Evolutionary conservation across 2,329 filamentous ascomycete genomes (phyloP).

Genomic region (Hymenoscyphus fraxineus): DNA sequence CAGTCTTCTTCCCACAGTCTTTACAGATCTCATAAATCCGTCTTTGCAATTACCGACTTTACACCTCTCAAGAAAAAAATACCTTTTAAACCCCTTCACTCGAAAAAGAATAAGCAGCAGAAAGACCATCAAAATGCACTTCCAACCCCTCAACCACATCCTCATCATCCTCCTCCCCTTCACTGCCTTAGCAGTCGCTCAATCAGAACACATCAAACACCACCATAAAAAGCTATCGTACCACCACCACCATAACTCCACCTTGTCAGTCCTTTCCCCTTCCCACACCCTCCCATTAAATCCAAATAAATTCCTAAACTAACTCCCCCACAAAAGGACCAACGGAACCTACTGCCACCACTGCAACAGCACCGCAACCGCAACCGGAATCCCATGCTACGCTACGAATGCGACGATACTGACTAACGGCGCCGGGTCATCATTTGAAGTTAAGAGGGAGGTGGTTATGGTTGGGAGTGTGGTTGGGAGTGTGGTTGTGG

Average conservation of each 20-base stretch:
- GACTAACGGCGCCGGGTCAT: not conserved
- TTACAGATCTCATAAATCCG: not conserved
- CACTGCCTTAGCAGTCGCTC: not conserved
- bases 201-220: not conserved
- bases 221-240: not conserved
- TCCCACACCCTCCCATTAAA: not conserved
- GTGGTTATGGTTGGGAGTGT: not conserved
- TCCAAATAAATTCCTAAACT: not conserved
- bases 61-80: not conserved
- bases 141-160: not conserved
- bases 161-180: not conserved
- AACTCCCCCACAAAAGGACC: not conserved
- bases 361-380: not conserved
- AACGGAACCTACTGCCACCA: not conserved
- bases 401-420: not conserved
- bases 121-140: not conserved
- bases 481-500: not conserved
- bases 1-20: not conserved
- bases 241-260: not conserved
- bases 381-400: not conserved
- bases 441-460: not conserved
- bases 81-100: not conserved
- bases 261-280: not conserved
- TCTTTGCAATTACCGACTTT: not conserved
- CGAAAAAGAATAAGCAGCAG: not conserved